These are phyloP conservation scores for Choanephora cucurbitarum DNA, from an alignment of 371 early-diverging fungal genomes.

Conservation along the genomic window DNA sequence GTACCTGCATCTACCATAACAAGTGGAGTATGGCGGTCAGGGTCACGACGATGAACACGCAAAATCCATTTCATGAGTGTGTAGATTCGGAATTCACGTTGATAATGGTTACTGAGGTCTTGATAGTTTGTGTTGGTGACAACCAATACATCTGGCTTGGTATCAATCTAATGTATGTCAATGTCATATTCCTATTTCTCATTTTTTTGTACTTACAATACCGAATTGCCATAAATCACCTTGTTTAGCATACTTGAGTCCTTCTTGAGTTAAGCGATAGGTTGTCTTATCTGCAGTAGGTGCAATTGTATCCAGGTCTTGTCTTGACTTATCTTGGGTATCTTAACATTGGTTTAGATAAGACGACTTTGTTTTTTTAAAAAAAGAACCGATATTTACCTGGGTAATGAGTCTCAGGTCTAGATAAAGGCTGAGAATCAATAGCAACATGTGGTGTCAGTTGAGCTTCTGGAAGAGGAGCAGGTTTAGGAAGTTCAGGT, in stretches of 20 bases:
- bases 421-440: conserved; percentile 18
- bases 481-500: background rate
- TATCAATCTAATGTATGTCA: conserved; percentile 30
- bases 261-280: conserved; percentile 23
- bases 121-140: conserved; percentile 38
- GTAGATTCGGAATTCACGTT: conserved; percentile 48
- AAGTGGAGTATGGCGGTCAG: conserved; percentile 31
- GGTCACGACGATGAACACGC: conserved; percentile 47
- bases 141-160: conserved; percentile 49
- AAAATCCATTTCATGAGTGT: conserved; percentile 53
- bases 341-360: conserved; percentile 9
- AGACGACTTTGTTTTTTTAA: background rate
- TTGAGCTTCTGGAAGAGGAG: conserved; percentile 11
- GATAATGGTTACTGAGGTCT: conserved; percentile 38
- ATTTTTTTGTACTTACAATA: conserved; percentile 24
- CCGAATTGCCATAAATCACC: conserved; percentile 37
- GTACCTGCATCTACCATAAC: conserved; percentile 52
- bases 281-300: conserved; percentile 40
- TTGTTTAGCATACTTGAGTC: conserved; percentile 21
- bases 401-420: conserved; percentile 28
- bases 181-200: background rate
- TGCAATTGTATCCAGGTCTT: conserved; percentile 34
- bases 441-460: conserved; percentile 5
- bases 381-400: conserved; percentile 16
- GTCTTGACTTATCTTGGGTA: conserved; percentile 18